Percentiles rank a stretch among this genome's conserved stretches.
phyloP scores from a whole-genome alignment of 495 filamentous ascomycete species.

The Penicillium fimorum region DNA sequence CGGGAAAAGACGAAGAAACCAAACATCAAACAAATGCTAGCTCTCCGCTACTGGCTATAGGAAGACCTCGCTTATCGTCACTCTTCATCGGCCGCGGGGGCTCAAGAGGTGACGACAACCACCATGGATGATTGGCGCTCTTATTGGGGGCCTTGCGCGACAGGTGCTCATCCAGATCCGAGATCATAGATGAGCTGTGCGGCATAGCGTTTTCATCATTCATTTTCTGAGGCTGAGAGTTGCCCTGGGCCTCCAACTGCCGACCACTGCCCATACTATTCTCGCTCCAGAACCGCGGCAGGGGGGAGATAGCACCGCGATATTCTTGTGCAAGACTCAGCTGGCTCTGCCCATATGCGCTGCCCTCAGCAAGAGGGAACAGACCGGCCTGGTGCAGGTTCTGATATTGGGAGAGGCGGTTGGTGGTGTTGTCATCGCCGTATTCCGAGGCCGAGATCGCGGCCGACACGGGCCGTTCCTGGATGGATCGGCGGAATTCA shows the following conservation, averaged over 20 bases:
- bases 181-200: conserved; percentile 28
- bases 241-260: conserved; percentile 23
- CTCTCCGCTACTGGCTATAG: conserved; percentile 32
- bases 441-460: conserved; percentile 43
- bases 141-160: conserved; percentile 25
- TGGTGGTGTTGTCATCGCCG: conserved; percentile 36
- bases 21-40: conserved; percentile 33
- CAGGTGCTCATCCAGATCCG: conserved; percentile 29
- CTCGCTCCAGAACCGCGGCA: conserved; percentile 46
- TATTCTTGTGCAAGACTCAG: conserved; percentile 45
- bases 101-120: conserved; percentile 16
- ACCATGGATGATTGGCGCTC: conserved; percentile 9
- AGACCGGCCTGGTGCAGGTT: conserved; percentile 24
- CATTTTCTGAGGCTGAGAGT: conserved; percentile 2
- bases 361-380: conserved; percentile 28
- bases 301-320: conserved; percentile 42
- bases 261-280: conserved; percentile 32
- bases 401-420: conserved; percentile 28
- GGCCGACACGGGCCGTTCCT: conserved; percentile 39
- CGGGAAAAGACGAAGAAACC: not conserved
- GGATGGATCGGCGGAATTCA: conserved; percentile 34
- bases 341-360: conserved; percentile 33
- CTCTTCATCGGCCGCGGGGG: conserved; percentile 22
- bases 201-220: conserved; percentile 18
- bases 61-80: conserved; percentile 21